These are phyloP conservation scores for Lachnellula hyalina DNA, from an alignment of 2,329 filamentous ascomycete species.

Conservation along the genomic window DNA sequence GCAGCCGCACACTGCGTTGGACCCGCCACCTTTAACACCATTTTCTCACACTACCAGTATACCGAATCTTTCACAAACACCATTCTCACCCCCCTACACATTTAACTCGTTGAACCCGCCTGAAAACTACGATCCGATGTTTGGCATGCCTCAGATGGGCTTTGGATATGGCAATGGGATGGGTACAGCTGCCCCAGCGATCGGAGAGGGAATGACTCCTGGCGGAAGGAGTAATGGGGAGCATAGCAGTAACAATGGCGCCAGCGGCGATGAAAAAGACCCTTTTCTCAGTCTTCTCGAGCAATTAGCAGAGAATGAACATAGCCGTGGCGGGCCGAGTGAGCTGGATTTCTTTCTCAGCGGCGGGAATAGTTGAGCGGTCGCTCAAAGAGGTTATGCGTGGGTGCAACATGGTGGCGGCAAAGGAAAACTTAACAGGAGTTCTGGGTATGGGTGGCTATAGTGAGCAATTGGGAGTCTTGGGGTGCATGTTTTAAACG, in stretches of 20 bases:
- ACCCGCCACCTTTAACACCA: conserved; percentile 11
- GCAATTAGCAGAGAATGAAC: conserved; percentile 77
- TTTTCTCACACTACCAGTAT: conserved; percentile 10
- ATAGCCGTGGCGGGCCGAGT: conserved; percentile 60
- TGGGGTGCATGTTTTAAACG: background rate
- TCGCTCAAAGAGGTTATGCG: background rate
- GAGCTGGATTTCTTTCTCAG: conserved; percentile 74
- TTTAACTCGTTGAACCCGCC: conserved; percentile 18
- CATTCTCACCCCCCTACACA: conserved; percentile 32
- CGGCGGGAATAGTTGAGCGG: conserved; percentile 13
- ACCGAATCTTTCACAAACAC: conserved; percentile 20
- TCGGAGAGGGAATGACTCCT: conserved; percentile 32
- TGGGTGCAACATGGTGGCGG: background rate
- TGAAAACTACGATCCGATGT: conserved; percentile 54
- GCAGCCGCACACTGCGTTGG: conserved; percentile 13
- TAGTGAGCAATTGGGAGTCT: background rate
- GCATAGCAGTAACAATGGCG: conserved; percentile 44
- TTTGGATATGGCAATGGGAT: conserved; percentile 47
- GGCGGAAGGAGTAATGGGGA: conserved; percentile 45
- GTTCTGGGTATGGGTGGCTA: background rate
- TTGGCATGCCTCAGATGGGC: conserved; percentile 49
- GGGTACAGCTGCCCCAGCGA: conserved; percentile 28
- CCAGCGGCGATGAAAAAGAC: conserved; percentile 63
- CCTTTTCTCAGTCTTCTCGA: conserved; percentile 75
- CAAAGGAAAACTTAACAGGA: background rate